These are phyloP conservation scores for Brassica napus DNA, from an alignment of 345 rosid genomes.

Conservation along the genomic window Da-Ae NC_063441.1:11951501-11952000, in stretches of 20 bases:
- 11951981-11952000: not conserved
- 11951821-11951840: slow-evolving; percentile 64
- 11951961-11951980: not conserved
- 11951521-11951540: not conserved
- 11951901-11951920: not conserved
- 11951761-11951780: slow-evolving; percentile 59
- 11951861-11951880: slow-evolving; percentile 36
- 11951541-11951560: no score
- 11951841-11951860: slow-evolving; percentile 43
- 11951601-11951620: no score
- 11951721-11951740: not conserved
- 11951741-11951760: not conserved
- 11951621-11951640: not conserved
- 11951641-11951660: not conserved
- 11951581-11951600: not conserved
- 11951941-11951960: not conserved
- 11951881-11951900: slow-evolving; percentile 40
- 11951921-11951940: not conserved
- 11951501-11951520: not conserved
- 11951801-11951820: slow-evolving; percentile 64
- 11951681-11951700: not conserved
- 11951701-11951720: not conserved
- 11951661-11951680: no score
- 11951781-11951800: slow-evolving; percentile 49
- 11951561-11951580: not conserved